Evolutionary conservation across 2,329 filamentous ascomycete species (phyloP), one percentile per base, ranked within the genome.

Genomic region (Xylariaceae sp.): DNA sequence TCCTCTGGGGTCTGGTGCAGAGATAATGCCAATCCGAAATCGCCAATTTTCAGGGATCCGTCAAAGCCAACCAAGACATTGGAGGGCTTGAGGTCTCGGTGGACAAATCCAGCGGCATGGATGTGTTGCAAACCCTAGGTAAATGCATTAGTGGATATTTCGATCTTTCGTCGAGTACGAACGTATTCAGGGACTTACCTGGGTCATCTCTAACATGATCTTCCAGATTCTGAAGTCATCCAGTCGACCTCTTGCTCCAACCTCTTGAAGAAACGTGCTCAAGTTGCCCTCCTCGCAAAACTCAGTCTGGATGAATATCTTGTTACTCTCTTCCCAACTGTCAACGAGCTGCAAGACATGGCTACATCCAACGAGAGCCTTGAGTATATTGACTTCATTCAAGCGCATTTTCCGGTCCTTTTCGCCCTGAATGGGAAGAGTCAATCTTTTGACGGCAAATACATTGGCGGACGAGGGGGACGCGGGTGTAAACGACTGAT

Each of bases 151-250:
- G 60, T 48, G 48, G 17, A 34, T 3, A 15, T 2, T 50, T 18
- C 3, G 44, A 34, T 23, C 11, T 35, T 11, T n/a, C 6, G 8
- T 13, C 15, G 13, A 11, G 5, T n/a, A n/a, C 6, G 3, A 34
- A 15, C 4, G 39, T 2, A n/a, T n/a, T 6, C 9, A 39, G 13
- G 2, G 15, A 79, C 88, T 76, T 83, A 94, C 91, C 79, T 88
- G 78, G 69, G 87, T 83, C 60, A 96, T 76, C 73, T 99, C 94
- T 48, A 96, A 83, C 68, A 97, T 78, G 59, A 97, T 93, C 78
- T 99, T 99, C 91, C 94, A 99, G 74, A 97, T 97, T 62, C 94
- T 85, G 76, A 99, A 99, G 73, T 97, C 94, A 74, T 99, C 94
- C 65, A 99, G 77, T 67, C 93, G 85, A 51, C 91, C 92, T 71